phyloP scores from a whole-genome alignment of 371 early-diverging fungal genomes.

The Mucor circinelloides region DNA sequence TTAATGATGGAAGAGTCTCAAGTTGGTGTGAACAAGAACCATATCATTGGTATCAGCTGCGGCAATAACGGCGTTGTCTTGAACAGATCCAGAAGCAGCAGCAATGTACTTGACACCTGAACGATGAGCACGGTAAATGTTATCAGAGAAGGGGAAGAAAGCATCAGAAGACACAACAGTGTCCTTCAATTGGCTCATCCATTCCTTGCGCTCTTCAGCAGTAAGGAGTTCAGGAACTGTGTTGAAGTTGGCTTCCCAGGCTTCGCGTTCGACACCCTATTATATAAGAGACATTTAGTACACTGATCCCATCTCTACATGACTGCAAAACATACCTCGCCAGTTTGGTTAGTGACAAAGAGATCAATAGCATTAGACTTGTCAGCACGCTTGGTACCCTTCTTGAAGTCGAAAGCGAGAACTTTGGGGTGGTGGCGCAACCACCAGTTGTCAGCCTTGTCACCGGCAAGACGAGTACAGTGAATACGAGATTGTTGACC shows the following conservation, averaged over 20 bases:
- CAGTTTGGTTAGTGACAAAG: constrained; percentile 86
- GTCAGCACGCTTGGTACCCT: constrained; percentile 90
- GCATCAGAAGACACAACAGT: constrained; percentile 93
- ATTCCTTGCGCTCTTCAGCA: constrained; percentile 77
- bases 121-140: constrained; percentile 84
- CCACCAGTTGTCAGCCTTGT: constrained; percentile 99
- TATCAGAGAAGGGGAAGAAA: constrained; percentile 99
- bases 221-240: constrained; percentile 81
- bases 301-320: neutral
- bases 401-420: constrained; percentile 83
- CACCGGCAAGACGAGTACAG: constrained; percentile 97
- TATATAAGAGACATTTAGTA: neutral
- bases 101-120: constrained; percentile 90
- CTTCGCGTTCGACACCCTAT: constrained; percentile 70
- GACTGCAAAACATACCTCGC: constrained; percentile 42
- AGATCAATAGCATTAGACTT: constrained; percentile 96
- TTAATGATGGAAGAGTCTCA: constrained; percentile 96
- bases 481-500: constrained; percentile 98
- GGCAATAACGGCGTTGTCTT: constrained; percentile 84
- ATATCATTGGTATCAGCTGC: constrained; percentile 84
- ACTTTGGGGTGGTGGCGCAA: constrained; percentile 94
- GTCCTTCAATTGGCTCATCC: constrained; percentile 70
- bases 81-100: constrained; percentile 90
- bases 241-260: constrained; percentile 84
- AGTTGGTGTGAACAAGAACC: constrained; percentile 81